Percentiles rank a stretch among this genome's conserved stretches.
These are phyloP conservation scores for Spathaspora sp. DNA, from an alignment of 1,139 yeast genomes.

Conservation along the genomic window DNA sequence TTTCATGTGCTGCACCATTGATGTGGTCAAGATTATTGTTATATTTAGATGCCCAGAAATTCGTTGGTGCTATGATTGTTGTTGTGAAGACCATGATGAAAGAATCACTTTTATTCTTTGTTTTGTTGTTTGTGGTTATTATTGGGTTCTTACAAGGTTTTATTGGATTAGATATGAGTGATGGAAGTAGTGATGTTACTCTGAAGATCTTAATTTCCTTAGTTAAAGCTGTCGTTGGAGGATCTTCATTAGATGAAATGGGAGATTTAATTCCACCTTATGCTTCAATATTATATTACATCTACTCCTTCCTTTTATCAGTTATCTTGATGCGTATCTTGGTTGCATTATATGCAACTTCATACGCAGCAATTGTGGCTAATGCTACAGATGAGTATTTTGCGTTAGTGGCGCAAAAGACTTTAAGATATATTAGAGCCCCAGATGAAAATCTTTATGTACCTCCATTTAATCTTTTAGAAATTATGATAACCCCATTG, in stretches of 20 bases:
- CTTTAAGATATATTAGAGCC: conserved; percentile 79
- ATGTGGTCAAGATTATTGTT: conserved; percentile 82
- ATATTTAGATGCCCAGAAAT: conserved; percentile 74
- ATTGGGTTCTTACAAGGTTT: conserved; percentile 86
- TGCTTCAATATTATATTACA: conserved; percentile 73
- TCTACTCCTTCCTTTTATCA: conserved; percentile 71
- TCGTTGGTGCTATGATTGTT: conserved; percentile 88
- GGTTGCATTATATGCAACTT: conserved; percentile 82
- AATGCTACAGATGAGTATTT: conserved; percentile 73
- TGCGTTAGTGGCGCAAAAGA: conserved; percentile 82
- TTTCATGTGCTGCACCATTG: conserved; percentile 82
- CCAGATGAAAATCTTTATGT: conserved; percentile 86
- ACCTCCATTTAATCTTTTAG: conserved; percentile 81
- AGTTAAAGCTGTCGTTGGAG: conserved; percentile 70
- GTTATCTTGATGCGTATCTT: conserved; percentile 77
- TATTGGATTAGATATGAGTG: conserved; percentile 83
- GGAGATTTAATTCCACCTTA: conserved; percentile 79
- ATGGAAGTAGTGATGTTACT: conserved; percentile 79
- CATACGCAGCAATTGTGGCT: conserved; percentile 77
- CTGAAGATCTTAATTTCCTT: conserved; percentile 61
- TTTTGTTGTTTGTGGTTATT: conserved; percentile 65
- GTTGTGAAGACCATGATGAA: conserved; percentile 84
- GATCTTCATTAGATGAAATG: conserved; percentile 69
- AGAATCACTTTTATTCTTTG: conserved; percentile 79
- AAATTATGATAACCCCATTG: conserved; percentile 45